phyloP scores from a whole-genome alignment of 2,329 filamentous ascomycete species.

The Aspergillus puulaauensis region DNA sequence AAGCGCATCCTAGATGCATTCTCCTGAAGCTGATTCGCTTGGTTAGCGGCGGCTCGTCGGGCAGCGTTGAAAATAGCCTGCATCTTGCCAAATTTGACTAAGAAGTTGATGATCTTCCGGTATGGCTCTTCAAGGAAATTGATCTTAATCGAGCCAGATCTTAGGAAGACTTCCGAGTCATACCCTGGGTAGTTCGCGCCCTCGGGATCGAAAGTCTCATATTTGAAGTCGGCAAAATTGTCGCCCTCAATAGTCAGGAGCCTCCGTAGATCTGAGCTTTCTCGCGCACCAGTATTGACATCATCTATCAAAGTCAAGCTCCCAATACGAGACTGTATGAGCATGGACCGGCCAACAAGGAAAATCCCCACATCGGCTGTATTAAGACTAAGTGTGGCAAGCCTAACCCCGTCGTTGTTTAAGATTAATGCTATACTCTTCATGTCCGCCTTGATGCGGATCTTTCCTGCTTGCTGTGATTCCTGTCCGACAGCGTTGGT shows the following conservation, averaged over 20 bases:
- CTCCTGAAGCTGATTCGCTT: slow-evolving; percentile 90
- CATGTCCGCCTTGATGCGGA: slow-evolving; percentile 88
- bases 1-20: slow-evolving; percentile 89
- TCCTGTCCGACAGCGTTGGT: slow-evolving; percentile 25
- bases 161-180: slow-evolving; percentile 84
- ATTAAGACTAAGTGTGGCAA: slow-evolving; percentile 89
- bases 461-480: slow-evolving; percentile 62
- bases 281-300: slow-evolving; percentile 83
- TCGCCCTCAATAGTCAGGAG: slow-evolving; percentile 94
- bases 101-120: slow-evolving; percentile 94
- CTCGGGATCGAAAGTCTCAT: slow-evolving; percentile 85
- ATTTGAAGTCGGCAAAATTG: slow-evolving; percentile 93
- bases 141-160: slow-evolving; percentile 91
- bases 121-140: slow-evolving; percentile 98
- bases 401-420: slow-evolving; percentile 94
- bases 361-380: slow-evolving; percentile 91
- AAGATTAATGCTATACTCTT: slow-evolving; percentile 92
- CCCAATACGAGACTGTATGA: slow-evolving; percentile 80
- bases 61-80: slow-evolving; percentile 98
- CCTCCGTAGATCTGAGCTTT: slow-evolving; percentile 76
- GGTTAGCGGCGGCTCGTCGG: slow-evolving; percentile 86
- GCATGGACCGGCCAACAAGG: slow-evolving; percentile 80
- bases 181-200: slow-evolving; percentile 85
- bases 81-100: slow-evolving; percentile 99
- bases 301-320: slow-evolving; percentile 89